Evolutionary conservation across 2,329 filamentous ascomycete genomes (phyloP), one percentile per base, ranked within the genome.

Genomic region (Colletotrichum theobromicola): DNA sequence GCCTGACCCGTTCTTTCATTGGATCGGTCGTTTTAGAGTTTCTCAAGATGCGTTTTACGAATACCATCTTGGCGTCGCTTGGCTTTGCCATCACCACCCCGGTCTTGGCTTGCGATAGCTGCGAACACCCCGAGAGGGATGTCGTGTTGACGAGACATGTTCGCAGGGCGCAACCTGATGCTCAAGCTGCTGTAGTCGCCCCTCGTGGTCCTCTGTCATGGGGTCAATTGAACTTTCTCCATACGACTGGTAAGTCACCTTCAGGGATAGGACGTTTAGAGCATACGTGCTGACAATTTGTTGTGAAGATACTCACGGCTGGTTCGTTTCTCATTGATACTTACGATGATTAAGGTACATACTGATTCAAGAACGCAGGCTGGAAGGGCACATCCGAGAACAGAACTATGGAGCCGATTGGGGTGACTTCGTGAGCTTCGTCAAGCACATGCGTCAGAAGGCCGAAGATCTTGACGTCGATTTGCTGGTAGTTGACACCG

Each of bases 331-430:
- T 15, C 15, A 8, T 10, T 18, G 28, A 2, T 8, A 7, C 18
- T 34, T 7, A 13, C 2, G 6, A 18, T 15, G 4, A 24, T 9
- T 16, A n/a, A n/a, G n/a, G n/a, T n/a, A 1, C n/a, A n/a, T 5
- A 12, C 55, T 63, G 42, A 61, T 30, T 18, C 3, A 8, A 18
- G 13, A 0, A 16, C 3, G 24, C n/a, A 72, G 90, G 90, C 84
- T 92, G 21, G 88, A 90, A 77, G 89, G 90, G 5, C 89, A 92
- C 78, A 80, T 92, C 76, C 91, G 92, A 77, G 89, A 93, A 81
- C 84, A 87, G 77, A 92, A 91, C 78, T 93, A 92, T 75, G 90
- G 91, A 53, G 91, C 90, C 3, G 91, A 93, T 79, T 93, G 91
- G 90, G 91, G 91, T 28, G 91, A 93, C 80, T 92, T 89, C 80